Conservation (phyloP, 2,329 filamentous ascomycete genomes). For the Talaromyces piceae region DNA sequence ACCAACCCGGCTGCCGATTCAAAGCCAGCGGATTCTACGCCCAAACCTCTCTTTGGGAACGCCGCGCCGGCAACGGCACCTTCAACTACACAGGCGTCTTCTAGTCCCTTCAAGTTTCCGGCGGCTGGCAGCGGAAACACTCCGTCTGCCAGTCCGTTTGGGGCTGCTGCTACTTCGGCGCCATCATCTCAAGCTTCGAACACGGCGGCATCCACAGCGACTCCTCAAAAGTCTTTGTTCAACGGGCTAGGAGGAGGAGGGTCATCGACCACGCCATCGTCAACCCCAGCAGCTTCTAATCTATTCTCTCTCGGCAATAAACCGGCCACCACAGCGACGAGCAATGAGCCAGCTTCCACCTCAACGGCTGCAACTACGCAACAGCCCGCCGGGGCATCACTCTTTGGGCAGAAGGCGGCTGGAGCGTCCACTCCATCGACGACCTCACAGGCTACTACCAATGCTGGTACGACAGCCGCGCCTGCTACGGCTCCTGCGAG, state of each 20-base stretch:
- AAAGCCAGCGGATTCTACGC: conserved; percentile 17
- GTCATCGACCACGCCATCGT: conserved; percentile 24
- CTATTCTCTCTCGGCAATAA: conserved; percentile 24
- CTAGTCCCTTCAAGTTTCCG: conserved; percentile 22
- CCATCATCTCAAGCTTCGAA: conserved; percentile 17
- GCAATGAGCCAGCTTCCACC: conserved; percentile 17
- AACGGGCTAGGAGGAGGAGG: conserved; percentile 21
- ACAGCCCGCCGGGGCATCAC: conserved; percentile 8
- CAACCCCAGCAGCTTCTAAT: conserved; percentile 25
- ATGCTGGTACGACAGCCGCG: conserved; percentile 22
- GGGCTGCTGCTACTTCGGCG: conserved; percentile 3
- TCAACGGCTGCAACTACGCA: conserved; percentile 17
- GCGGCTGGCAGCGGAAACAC: conserved; percentile 16
- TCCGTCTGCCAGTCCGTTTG: conserved; percentile 6
- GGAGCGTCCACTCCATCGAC: conserved; percentile 18
- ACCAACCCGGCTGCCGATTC: conserved; percentile 21
- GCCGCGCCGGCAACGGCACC: conserved; percentile 14
- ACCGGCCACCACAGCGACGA: conserved; percentile 15
- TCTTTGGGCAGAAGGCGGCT: conserved; percentile 10
- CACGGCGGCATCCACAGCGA: conserved; percentile 22
- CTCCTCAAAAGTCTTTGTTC: conserved; percentile 30
- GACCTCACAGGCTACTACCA: conserved; percentile 17
- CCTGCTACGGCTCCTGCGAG: conserved; percentile 24
- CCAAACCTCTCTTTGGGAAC: conserved; percentile 24
- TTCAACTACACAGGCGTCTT: conserved; percentile 17